Conservation (phyloP, 2,329 filamentous ascomycete species). For the Fusarium tjaetaba region DNA sequence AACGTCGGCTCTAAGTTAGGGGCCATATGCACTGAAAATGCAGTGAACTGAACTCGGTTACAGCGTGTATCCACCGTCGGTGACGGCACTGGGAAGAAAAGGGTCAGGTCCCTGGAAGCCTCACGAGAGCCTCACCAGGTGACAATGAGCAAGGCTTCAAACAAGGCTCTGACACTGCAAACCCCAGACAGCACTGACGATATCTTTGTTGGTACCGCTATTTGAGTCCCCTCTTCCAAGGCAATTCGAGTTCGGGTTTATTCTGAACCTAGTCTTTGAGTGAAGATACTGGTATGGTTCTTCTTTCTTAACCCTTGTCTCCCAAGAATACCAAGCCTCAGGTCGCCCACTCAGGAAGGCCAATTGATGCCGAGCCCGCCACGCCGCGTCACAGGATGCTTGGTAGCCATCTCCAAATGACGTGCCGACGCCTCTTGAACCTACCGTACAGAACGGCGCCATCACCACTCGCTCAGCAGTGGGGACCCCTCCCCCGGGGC, state of each 20-base stretch:
- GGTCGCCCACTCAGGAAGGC: slow-evolving; percentile 27
- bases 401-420: slow-evolving; percentile 28
- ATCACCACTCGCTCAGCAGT: background rate
- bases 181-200: slow-evolving; percentile 21
- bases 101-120: slow-evolving; percentile 14
- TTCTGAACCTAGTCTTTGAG: background rate
- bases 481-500: slow-evolving; percentile 6
- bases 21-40: slow-evolving; percentile 7
- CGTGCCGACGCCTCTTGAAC: slow-evolving; percentile 26
- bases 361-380: slow-evolving; percentile 40
- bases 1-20: slow-evolving; percentile 33
- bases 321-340: slow-evolving; percentile 38
- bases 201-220: slow-evolving; percentile 19
- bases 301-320: slow-evolving; percentile 18
- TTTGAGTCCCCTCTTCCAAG: slow-evolving; percentile 26
- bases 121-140: slow-evolving; percentile 25
- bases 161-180: slow-evolving; percentile 15
- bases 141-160: slow-evolving; percentile 16
- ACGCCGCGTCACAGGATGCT: slow-evolving; percentile 41
- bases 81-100: slow-evolving; percentile 21
- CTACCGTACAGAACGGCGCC: slow-evolving; percentile 31
- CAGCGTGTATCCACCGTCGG: slow-evolving; percentile 24
- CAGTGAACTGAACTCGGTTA: slow-evolving; percentile 15
- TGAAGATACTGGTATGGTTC: slow-evolving; percentile 14
- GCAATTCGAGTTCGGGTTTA: slow-evolving; percentile 30